Evolutionary conservation across 768 basidiomycete species (phyloP).

Genomic region (Amanita molliuscula): DNA sequence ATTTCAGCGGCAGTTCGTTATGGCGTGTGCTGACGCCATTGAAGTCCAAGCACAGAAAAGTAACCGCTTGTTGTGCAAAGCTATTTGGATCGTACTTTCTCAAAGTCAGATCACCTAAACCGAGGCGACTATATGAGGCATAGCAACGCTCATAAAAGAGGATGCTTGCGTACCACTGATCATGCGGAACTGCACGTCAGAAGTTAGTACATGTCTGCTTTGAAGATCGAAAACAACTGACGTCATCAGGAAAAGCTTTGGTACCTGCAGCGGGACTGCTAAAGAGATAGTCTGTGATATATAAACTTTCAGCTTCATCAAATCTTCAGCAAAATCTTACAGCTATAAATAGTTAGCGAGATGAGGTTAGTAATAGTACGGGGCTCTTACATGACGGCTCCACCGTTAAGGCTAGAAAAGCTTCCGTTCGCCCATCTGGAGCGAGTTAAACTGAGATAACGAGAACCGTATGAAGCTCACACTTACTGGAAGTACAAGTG

Average conservation of each 20-base stretch:
- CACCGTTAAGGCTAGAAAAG: constrained; percentile 15
- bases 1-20: constrained; percentile 26
- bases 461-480: not conserved
- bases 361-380: not conserved
- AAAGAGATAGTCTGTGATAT: constrained; percentile 35
- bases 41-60: constrained; percentile 39
- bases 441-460: not conserved
- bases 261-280: constrained; percentile 33
- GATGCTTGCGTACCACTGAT: constrained; percentile 27
- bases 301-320: not conserved
- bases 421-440: constrained; percentile 26
- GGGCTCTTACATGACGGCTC: constrained; percentile 18
- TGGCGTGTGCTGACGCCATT: constrained; percentile 26
- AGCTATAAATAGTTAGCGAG: not conserved
- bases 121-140: not conserved
- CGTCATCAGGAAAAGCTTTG: constrained; percentile 46
- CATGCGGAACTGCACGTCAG: constrained; percentile 38
- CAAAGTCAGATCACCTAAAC: constrained; percentile 28
- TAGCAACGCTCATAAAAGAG: not conserved
- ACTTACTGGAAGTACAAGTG: constrained; percentile 42
- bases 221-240: constrained; percentile 15
- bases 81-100: constrained; percentile 36
- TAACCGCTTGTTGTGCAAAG: constrained; percentile 35
- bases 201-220: constrained; percentile 2
- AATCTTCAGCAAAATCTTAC: not conserved